These are phyloP conservation scores for Fraxinus latifolia DNA, from an alignment of 305 asterid species.

Conservation along the genomic window DNA sequence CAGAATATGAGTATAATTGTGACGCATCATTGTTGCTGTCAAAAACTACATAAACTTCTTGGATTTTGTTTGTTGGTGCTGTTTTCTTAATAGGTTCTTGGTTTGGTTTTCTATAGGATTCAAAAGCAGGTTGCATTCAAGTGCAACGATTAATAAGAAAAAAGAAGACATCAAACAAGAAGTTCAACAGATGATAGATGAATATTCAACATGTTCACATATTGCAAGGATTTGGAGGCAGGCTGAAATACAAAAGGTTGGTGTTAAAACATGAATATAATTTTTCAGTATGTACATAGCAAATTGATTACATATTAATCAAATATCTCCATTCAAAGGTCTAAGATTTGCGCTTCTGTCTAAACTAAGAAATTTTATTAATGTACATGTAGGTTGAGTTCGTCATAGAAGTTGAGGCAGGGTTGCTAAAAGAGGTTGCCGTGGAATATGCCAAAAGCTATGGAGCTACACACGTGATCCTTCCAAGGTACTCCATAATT, in stretches of 20 bases:
- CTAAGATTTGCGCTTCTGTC: neutral
- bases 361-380: neutral
- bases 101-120: slow-evolving; percentile 15
- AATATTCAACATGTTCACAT: slow-evolving; percentile 26
- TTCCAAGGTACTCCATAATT: neutral
- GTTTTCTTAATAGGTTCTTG: neutral
- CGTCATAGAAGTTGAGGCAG: slow-evolving; percentile 43
- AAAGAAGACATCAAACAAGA: slow-evolving; percentile 35
- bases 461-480: slow-evolving; percentile 41
- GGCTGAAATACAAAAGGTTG: slow-evolving; percentile 39
- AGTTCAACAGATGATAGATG: slow-evolving; percentile 19
- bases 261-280: neutral
- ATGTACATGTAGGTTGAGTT: slow-evolving; percentile 37
- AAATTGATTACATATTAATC: neutral
- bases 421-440: slow-evolving; percentile 41
- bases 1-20: neutral
- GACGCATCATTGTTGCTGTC: neutral
- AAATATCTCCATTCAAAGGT: neutral
- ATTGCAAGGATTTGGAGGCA: slow-evolving; percentile 27
- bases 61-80: neutral
- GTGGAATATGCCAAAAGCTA: slow-evolving; percentile 31
- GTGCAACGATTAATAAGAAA: slow-evolving; percentile 40
- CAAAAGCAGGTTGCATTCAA: slow-evolving; percentile 40
- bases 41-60: neutral
- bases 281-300: neutral